Conservation (phyloP, 2,329 filamentous ascomycete species). For the Xylaria arbuscula region DNA sequence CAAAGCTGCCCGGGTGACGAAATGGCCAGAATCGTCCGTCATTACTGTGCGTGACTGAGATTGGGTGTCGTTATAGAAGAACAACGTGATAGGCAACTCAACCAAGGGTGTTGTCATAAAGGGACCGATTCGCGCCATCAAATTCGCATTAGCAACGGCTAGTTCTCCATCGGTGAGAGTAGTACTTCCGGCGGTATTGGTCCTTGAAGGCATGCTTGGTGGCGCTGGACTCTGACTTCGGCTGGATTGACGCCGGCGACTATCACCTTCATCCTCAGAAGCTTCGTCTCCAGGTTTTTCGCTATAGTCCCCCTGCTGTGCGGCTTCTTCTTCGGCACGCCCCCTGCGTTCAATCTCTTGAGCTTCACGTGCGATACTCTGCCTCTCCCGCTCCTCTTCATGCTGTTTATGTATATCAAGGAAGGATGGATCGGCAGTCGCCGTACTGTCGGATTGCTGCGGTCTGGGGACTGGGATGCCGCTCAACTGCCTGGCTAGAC, state of each 20-base stretch:
- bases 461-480: conserved; percentile 79
- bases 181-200: conserved; percentile 49
- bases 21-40: conserved; percentile 92
- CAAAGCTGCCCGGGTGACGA: conserved; percentile 80
- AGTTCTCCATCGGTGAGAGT: conserved; percentile 83
- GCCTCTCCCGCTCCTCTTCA: conserved; percentile 66
- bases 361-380: conserved; percentile 79
- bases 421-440: conserved; percentile 42
- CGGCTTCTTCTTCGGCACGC: conserved; percentile 75
- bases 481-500: conserved; percentile 86
- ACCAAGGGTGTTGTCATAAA: conserved; percentile 89
- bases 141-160: conserved; percentile 80
- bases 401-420: conserved; percentile 54
- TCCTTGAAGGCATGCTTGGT: conserved; percentile 56
- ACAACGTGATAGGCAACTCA: conserved; percentile 83
- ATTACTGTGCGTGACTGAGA: conserved; percentile 86
- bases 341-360: conserved; percentile 80
- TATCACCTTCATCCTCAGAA: conserved; percentile 53
- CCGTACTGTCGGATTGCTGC: conserved; percentile 48
- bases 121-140: conserved; percentile 87
- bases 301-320: conserved; percentile 78
- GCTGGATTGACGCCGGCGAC: conserved; percentile 41
- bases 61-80: conserved; percentile 89
- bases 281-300: conserved; percentile 66
- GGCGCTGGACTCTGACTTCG: conserved; percentile 35